Percentiles rank a stretch among this genome's conserved stretches.
Conservation (phyloP, 805 yeast genomes). For the Yamadazyma philogaea region DNA sequence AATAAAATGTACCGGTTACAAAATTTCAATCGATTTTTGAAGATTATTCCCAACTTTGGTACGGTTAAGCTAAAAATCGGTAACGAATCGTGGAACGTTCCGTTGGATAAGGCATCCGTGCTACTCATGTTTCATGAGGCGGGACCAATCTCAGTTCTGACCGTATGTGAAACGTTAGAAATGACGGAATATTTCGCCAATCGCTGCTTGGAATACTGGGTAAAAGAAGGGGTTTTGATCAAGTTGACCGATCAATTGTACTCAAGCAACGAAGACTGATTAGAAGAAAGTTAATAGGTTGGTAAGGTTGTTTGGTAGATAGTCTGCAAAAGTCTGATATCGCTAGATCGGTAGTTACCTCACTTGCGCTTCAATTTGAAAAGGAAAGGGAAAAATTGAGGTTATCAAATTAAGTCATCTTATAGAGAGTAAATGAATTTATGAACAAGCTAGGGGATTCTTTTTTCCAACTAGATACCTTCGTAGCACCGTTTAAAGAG, state of each 20-base stretch:
- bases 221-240: constrained; percentile 49
- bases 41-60: constrained; percentile 59
- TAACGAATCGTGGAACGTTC: constrained; percentile 42
- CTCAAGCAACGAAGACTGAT: constrained; percentile 34
- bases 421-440: too few species aligned
- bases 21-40: constrained; percentile 58
- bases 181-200: constrained; percentile 42
- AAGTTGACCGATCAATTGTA: constrained; percentile 4
- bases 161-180: constrained; percentile 33
- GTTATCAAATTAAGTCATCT: too few species aligned
- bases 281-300: background rate
- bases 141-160: constrained; percentile 31
- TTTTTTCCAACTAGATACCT: too few species aligned
- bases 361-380: too few species aligned
- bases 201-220: constrained; percentile 58
- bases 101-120: constrained; percentile 70
- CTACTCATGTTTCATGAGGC: constrained; percentile 46
- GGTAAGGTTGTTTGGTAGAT: background rate
- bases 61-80: constrained; percentile 54
- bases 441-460: too few species aligned
- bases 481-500: too few species aligned
- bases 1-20: constrained; percentile 37
- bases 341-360: too few species aligned
- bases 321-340: too few species aligned
- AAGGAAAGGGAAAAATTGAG: too few species aligned